Conservation (phyloP, 2,329 filamentous ascomycete genomes). For the Sphaerostilbella broomeana region DNA sequence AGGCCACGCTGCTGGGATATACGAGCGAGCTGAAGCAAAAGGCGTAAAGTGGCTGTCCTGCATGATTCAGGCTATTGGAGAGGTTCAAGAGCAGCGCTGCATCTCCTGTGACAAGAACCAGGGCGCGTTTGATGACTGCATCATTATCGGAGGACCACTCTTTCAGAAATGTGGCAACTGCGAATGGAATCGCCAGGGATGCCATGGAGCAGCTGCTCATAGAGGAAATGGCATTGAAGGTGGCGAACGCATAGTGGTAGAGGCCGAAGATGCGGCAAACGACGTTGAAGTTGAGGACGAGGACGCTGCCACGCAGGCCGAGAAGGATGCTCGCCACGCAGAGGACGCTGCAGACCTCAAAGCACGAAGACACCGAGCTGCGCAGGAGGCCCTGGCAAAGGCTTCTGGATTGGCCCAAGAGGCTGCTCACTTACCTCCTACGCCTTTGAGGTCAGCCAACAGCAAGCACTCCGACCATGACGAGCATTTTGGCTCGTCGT, state of each 20-base stretch:
- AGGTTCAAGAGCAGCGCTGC: slow-evolving; percentile 34
- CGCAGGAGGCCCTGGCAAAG: slow-evolving; percentile 8
- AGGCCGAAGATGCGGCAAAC: background rate
- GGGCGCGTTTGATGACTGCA: slow-evolving; percentile 40
- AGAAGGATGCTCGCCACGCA: background rate
- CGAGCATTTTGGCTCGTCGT: too few relatives aligned
- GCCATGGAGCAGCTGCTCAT: slow-evolving; percentile 23
- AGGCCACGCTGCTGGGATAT: slow-evolving; percentile 34
- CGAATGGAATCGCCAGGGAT: slow-evolving; percentile 40
- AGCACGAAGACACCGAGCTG: slow-evolving; percentile 2
- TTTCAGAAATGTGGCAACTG: slow-evolving; percentile 46
- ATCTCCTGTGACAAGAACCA: slow-evolving; percentile 35
- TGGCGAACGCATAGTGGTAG: background rate
- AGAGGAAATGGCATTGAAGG: background rate
- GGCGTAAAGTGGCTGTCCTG: slow-evolving; percentile 41
- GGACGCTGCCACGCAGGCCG: background rate
- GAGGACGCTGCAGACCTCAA: background rate
- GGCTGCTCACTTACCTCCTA: slow-evolving; percentile 5
- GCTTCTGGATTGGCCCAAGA: slow-evolving; percentile 6
- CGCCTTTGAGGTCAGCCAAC: background rate
- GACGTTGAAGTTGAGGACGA: background rate
- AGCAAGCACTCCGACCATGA: background rate
- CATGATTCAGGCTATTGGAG: slow-evolving; percentile 45
- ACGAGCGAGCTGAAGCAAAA: slow-evolving; percentile 36
- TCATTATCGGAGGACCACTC: slow-evolving; percentile 34